Conservation (phyloP, 208 protist genomes). For the Wallacemonas sp. region DNA sequence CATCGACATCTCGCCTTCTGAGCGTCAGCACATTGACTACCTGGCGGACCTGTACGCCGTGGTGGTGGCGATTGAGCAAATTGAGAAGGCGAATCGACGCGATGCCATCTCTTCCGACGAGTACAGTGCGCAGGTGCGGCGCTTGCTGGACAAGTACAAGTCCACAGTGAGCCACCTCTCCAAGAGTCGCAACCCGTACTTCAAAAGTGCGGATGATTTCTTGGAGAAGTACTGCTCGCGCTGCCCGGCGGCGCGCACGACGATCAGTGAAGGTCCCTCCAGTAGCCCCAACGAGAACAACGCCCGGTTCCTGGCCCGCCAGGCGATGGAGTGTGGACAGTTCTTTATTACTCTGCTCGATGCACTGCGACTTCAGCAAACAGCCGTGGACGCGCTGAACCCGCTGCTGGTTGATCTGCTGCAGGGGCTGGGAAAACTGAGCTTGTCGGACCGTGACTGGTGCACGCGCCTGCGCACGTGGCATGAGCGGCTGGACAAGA, state of each 20-base stretch:
- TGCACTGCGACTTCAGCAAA: conserved; percentile 86
- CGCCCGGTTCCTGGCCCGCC: conserved; percentile 46
- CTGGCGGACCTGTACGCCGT: conserved; percentile 95
- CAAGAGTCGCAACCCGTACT: conserved; percentile 64
- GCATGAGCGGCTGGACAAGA: conserved; percentile 77
- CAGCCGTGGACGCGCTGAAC: conserved; percentile 90
- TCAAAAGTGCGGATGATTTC: conserved; percentile 90
- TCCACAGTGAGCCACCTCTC: conserved; percentile 76
- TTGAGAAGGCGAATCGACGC: conserved; percentile 94
- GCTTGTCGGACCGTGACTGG: conserved; percentile 49
- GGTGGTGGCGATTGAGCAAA: conserved; percentile 91
- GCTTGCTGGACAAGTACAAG: conserved; percentile 96
- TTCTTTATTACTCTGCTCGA: conserved; percentile 95
- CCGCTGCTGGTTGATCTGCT: conserved; percentile 90
- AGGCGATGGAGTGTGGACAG: conserved; percentile 88
- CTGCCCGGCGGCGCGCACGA: conserved; percentile 55
- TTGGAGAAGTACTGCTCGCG: conserved; percentile 86
- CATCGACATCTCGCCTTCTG: conserved; percentile 49
- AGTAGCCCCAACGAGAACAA: conserved; percentile 40
- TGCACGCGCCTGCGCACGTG: conserved; percentile 56
- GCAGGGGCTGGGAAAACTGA: conserved; percentile 46
- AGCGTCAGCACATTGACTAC: conserved; percentile 91
- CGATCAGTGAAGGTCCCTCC: conserved; percentile 57
- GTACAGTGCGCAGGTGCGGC: conserved; percentile 79
- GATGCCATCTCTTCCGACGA: conserved; percentile 89